Conservation (phyloP, 306 rosid species). For the Fagus sylvatica region DNA sequence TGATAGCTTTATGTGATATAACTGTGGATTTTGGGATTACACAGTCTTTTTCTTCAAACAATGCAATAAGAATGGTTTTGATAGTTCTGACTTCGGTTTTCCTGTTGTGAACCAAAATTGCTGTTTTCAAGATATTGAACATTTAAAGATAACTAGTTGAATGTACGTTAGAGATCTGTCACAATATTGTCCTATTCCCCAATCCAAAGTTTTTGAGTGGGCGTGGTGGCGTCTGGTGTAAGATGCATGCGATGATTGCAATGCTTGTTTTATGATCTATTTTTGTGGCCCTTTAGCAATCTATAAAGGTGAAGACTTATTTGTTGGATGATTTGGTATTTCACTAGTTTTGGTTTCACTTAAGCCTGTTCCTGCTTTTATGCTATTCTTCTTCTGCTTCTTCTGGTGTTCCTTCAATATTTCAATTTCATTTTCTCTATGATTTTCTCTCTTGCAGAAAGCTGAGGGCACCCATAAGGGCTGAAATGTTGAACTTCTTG, state of each 20-base stretch:
- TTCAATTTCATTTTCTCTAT: constrained; percentile 8
- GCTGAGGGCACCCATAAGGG: constrained; percentile 45
- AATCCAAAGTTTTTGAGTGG: no score
- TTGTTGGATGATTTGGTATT: neutral
- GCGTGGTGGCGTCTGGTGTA: no score
- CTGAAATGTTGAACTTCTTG: constrained; percentile 25
- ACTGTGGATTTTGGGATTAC: neutral
- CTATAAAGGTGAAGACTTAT: neutral
- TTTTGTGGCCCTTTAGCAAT: no score
- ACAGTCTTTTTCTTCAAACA: neutral
- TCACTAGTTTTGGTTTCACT: neutral
- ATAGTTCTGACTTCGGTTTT: neutral
- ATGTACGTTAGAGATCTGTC: neutral
- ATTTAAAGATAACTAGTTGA: neutral
- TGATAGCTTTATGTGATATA: neutral
- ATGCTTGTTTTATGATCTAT: neutral
- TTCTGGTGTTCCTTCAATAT: neutral
- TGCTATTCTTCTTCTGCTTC: neutral
- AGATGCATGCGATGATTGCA: no score
- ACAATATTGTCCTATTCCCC: neutral
- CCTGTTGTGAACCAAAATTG: neutral
- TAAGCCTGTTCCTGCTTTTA: neutral
- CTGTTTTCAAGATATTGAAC: no score
- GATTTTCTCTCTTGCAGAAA: constrained; percentile 43
- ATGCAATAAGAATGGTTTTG: neutral